phyloP scores from a whole-genome alignment of 352 stramenopile species.

The Aphanomyces astaci region DNA sequence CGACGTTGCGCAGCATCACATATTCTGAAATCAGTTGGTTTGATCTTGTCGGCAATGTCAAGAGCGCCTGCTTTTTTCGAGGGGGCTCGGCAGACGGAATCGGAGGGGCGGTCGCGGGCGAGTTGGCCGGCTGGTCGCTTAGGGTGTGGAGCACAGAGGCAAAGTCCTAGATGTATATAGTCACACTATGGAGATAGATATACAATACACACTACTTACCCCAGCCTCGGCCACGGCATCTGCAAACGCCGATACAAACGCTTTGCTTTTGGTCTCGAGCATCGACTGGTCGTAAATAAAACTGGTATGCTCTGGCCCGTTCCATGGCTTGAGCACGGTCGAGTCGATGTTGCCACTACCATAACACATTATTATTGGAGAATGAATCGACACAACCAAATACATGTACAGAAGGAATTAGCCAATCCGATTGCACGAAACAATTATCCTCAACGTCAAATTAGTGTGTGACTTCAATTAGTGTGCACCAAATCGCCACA shows the following conservation, averaged over 20 bases:
- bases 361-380: background rate
- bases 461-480: no score
- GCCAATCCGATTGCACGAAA: no score
- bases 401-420: no score
- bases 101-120: no score
- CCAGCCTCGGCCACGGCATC: background rate
- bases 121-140: background rate
- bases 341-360: background rate
- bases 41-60: no score
- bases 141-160: background rate
- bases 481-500: no score
- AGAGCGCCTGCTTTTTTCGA: background rate
- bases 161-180: background rate
- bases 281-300: slow-evolving; percentile 1
- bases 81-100: background rate
- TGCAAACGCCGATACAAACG: background rate
- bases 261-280: background rate
- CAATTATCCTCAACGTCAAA: no score
- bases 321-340: background rate
- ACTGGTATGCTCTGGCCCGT: background rate
- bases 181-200: no score
- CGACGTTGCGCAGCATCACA: background rate
- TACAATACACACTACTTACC: background rate
- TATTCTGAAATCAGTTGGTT: background rate
- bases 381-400: no score